These are phyloP conservation scores for Penicillium digitatum DNA, from an alignment of 2,329 filamentous ascomycete genomes.

Conservation along the genomic window DNA sequence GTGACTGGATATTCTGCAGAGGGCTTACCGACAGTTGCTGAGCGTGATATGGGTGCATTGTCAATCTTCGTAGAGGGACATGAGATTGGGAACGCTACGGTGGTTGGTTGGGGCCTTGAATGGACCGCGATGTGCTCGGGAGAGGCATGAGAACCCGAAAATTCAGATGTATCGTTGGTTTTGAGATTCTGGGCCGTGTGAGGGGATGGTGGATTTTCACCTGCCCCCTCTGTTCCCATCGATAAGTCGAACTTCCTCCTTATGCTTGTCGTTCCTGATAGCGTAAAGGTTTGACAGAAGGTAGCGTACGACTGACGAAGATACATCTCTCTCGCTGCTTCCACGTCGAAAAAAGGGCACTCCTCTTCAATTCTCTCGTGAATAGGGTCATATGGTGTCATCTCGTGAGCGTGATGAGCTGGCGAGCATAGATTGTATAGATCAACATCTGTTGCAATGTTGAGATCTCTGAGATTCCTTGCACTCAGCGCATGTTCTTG, in stretches of 20 bases:
- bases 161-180: background rate
- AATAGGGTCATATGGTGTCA: background rate
- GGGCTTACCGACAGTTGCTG: background rate
- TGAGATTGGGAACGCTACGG: conserved; percentile 1
- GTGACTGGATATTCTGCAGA: background rate
- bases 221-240: background rate
- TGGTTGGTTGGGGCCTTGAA: background rate
- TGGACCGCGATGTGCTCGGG: background rate
- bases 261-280: conserved; percentile 3
- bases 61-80: background rate
- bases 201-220: background rate
- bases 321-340: conserved; percentile 3
- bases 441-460: background rate
- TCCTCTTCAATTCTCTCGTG: background rate
- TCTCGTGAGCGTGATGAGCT: background rate
- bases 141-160: background rate
- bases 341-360: background rate
- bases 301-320: conserved; percentile 11
- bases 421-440: background rate
- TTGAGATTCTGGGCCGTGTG: background rate
- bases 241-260: conserved; percentile 9
- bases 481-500: conserved; percentile 9
- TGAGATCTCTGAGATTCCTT: conserved; percentile 10
- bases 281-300: conserved; percentile 15
- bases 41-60: background rate